Percentiles rank a stretch among this genome's conserved stretches.
These are phyloP conservation scores for Ascochyta fabae DNA, from an alignment of 2,329 filamentous ascomycete species.

Conservation along the genomic window DNA sequence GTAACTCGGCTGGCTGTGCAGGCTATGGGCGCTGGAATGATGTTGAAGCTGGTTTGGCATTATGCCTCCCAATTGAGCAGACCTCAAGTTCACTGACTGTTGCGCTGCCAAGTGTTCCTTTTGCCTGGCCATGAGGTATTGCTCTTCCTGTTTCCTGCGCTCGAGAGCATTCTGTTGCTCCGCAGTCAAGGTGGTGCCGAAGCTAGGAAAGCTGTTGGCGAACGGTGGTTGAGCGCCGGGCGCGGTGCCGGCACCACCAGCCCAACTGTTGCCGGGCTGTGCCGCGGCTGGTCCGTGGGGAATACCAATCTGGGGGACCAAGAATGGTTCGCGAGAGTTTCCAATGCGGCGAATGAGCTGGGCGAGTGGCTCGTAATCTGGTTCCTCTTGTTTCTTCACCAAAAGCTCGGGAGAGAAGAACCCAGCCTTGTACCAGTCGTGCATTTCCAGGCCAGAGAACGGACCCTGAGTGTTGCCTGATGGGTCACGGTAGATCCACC, in stretches of 20 bases:
- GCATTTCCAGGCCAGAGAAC: constrained; percentile 97
- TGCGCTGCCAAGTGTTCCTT: constrained; percentile 91
- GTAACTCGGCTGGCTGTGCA: constrained; percentile 96
- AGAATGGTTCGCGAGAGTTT: constrained; percentile 95
- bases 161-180: constrained; percentile 98
- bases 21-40: constrained; percentile 91
- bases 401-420: constrained; percentile 95
- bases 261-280: constrained; percentile 54
- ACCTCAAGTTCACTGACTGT: constrained; percentile 74
- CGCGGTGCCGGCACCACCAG: constrained; percentile 49
- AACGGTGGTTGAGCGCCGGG: constrained; percentile 75
- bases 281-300: constrained; percentile 77
- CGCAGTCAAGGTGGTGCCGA: constrained; percentile 93
- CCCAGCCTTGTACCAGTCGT: constrained; percentile 99
- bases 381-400: constrained; percentile 93
- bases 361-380: constrained; percentile 91
- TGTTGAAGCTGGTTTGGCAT: constrained; percentile 77
- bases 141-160: constrained; percentile 95
- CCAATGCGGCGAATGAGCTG: constrained; percentile 95
- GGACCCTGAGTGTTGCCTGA: constrained; percentile 91
- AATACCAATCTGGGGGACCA: constrained; percentile 96
- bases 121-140: constrained; percentile 94
- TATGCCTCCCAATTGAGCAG: constrained; percentile 66
- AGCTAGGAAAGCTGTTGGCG: constrained; percentile 91
- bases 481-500: constrained; percentile 97